Base-by-base conservation (phyloP, 768 basidiomycete genomes). In the Tephrocybe sp. region DNA sequence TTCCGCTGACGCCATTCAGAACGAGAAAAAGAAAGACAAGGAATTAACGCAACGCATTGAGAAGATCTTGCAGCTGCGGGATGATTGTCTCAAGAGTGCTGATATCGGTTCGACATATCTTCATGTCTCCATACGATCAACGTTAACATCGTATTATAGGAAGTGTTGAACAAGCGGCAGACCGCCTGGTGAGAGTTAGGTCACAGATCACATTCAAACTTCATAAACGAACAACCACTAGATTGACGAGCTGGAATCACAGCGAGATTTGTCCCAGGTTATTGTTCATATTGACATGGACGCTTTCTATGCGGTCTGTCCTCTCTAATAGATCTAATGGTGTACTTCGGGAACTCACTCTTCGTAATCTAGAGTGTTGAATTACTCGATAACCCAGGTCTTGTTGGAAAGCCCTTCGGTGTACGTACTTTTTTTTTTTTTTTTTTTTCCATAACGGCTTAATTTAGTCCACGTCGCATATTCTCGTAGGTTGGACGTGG, bases 201-300 rank as follows among this genome's bases (percentile, higher is more conserved):
- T 3, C 17, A 5, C 14, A 35, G 44, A 39, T 19, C 23, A 20
- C 20, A 34, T 33, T 11, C 19, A 44, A 47, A 35, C 12, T 22
- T 36, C 36, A 14, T 55, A 34, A 31, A 48, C 22, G 45, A 1
- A 40, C 52, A 34, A 34, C 32, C 22, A 32, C 14, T 48, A 85
- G 89, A 72, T 95, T 4, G 68, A 72, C 16, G 83, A 88, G 53
- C 73, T 96, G 4, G 92, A 96, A 65, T 68, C 74, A 1, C 74
- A 80, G 44, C 73, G 94, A 40, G 93, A 98, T 64, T 69, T 98
- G 23, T 78, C 79, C 2, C 90, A 95, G 65, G 78, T 71, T 16
- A 90, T 99, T 53, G 89, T 98, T 5, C 94, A 98, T 63, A 85
- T 97, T 26, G 97, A 99, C 62, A 93, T 95, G 83, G 96, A 98